Percentiles rank a stretch among this genome's conserved stretches.
These are phyloP conservation scores for Ophiostoma sp. DNA, from an alignment of 2,329 filamentous ascomycete species.

Conservation along the genomic window DNA sequence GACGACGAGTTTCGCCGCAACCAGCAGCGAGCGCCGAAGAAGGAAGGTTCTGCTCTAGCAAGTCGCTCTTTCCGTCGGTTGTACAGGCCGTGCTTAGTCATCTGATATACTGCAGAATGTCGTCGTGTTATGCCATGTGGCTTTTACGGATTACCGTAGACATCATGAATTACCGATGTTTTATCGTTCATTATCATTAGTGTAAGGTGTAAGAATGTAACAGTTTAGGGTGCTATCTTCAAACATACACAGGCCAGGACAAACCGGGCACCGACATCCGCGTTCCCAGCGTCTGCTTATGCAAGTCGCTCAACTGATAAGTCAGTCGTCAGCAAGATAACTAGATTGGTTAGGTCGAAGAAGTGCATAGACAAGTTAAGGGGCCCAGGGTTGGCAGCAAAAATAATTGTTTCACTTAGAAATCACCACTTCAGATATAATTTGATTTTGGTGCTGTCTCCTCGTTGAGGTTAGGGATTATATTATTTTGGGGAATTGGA, in stretches of 20 bases:
- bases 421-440: not conserved
- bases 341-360: no score
- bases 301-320: not conserved
- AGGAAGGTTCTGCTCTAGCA: not conserved
- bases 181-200: not conserved
- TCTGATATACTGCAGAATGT: not conserved
- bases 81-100: not conserved
- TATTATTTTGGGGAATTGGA: not conserved
- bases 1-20: constrained; percentile 1
- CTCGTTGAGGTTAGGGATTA: not conserved
- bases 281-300: not conserved
- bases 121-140: not conserved
- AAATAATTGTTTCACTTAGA: not conserved
- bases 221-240: no score
- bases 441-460: not conserved
- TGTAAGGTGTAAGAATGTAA: not conserved
- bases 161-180: not conserved
- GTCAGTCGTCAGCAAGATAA: not conserved
- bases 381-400: not conserved
- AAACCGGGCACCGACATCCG: not conserved
- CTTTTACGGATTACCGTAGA: not conserved
- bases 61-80: not conserved
- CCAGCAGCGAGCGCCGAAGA: not conserved
- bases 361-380: not conserved
- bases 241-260: no score